Evolutionary conservation across 805 yeast species (phyloP).

Genomic region (Saccharomycopsis amapae): DNA sequence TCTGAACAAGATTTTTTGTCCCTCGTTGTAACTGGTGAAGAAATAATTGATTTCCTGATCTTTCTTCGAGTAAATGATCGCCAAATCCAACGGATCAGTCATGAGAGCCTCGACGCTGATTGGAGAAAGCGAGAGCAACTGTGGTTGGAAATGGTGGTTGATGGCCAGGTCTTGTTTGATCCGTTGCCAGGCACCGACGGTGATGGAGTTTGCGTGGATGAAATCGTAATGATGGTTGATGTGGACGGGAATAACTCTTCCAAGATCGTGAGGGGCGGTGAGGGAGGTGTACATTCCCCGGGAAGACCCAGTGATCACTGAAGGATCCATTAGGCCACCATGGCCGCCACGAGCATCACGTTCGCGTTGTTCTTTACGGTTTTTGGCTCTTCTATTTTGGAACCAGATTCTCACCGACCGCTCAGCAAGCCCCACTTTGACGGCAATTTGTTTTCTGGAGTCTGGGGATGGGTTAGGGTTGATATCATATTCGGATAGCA

Average conservation of each 20-base stretch:
- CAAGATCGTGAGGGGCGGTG: constrained; percentile 18
- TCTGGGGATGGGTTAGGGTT: constrained; percentile 76
- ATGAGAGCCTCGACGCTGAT: constrained; percentile 53
- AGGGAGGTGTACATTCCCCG: constrained; percentile 7
- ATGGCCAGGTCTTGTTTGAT: constrained; percentile 53
- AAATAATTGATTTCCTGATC: constrained; percentile 71
- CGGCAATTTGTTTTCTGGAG: constrained; percentile 60
- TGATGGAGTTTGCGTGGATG: constrained; percentile 58
- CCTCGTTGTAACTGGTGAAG: constrained; percentile 65
- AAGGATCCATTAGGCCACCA: not conserved
- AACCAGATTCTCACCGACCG: constrained; percentile 91
- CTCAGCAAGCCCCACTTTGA: constrained; percentile 73
- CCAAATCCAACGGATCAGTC: constrained; percentile 57
- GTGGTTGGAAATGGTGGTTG: constrained; percentile 35
- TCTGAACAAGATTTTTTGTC: constrained; percentile 60
- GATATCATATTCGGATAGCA: constrained; percentile 59
- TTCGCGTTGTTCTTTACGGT: constrained; percentile 53
- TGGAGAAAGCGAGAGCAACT: constrained; percentile 59
- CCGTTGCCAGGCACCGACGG: constrained; percentile 79
- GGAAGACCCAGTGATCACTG: not conserved
- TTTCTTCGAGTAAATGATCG: constrained; percentile 63
- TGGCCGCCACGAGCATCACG: constrained; percentile 26
- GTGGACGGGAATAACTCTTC: constrained; percentile 40
- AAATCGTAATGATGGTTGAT: constrained; percentile 62
- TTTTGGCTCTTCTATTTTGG: constrained; percentile 79